These are phyloP conservation scores for Claviceps paspali DNA, from an alignment of 2,329 filamentous ascomycete species.

Conservation along the genomic window DNA sequence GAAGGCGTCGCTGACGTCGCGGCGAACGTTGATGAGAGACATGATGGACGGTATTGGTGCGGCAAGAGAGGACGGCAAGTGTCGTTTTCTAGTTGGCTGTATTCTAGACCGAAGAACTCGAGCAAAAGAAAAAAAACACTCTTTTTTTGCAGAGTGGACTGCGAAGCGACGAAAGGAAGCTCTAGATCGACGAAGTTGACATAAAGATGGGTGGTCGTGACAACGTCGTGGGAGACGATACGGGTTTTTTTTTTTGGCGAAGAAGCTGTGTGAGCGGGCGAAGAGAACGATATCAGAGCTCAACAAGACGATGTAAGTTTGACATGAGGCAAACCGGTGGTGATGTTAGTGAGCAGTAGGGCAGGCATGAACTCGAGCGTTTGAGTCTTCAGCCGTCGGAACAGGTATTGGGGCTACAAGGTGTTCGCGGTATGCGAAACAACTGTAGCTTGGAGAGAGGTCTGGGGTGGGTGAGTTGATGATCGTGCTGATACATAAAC, in stretches of 20 bases:
- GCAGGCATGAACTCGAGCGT: slow-evolving; percentile 41
- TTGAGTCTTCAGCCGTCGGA: slow-evolving; percentile 69
- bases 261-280: slow-evolving; percentile 23
- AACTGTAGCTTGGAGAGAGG: slow-evolving; percentile 92
- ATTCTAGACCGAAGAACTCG: not conserved
- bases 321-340: slow-evolving; percentile 39
- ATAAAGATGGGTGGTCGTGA: slow-evolving; percentile 17
- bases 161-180: slow-evolving; percentile 7
- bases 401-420: slow-evolving; percentile 76
- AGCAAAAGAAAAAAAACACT: too few relatives aligned
- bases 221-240: not conserved
- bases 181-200: slow-evolving; percentile 18
- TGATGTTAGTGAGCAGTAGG: slow-evolving; percentile 31
- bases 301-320: slow-evolving; percentile 34
- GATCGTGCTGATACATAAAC: slow-evolving; percentile 99
- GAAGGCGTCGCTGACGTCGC: slow-evolving; percentile 95
- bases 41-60: slow-evolving; percentile 46
- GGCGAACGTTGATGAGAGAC: slow-evolving; percentile 96
- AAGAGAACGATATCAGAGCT: slow-evolving; percentile 32
- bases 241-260: too few relatives aligned
- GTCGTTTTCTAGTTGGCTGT: not conserved
- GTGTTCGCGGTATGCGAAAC: slow-evolving; percentile 92
- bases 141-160: slow-evolving; percentile 8
- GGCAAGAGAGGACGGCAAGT: slow-evolving; percentile 6
- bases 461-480: slow-evolving; percentile 76